These are phyloP conservation scores for Hippophae rhamnoides DNA, from an alignment of 306 rosid species.

Conservation along the genomic window DNA sequence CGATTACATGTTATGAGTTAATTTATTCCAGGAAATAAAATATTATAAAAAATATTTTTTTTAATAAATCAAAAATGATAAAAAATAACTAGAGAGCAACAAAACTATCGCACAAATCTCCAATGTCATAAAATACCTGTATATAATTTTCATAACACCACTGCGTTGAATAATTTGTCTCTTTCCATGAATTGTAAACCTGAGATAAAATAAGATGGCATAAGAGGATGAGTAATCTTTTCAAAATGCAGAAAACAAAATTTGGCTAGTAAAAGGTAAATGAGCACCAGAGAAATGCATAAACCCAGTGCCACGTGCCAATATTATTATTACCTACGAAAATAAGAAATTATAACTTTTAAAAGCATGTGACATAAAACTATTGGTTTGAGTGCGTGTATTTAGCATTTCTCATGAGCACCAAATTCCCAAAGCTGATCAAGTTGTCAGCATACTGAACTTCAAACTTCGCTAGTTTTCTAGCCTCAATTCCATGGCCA, in stretches of 20 bases:
- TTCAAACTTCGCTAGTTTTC: neutral
- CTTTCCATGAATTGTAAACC: constrained; percentile 96
- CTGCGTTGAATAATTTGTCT: constrained; percentile 88
- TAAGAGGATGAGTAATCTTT: constrained; percentile 8
- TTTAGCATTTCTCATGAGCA: too few species aligned
- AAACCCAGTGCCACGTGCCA: too few species aligned
- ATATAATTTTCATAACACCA: constrained; percentile 94
- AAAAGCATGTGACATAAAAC: too few species aligned
- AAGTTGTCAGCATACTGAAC: neutral
- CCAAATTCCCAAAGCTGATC: neutral
- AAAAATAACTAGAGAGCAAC: too few species aligned
- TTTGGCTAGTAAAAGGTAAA: neutral
- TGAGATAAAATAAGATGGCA: constrained; percentile 7
- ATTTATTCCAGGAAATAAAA: too few species aligned
- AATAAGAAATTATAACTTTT: too few species aligned
- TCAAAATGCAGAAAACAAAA: constrained; percentile 2
- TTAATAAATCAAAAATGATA: too few species aligned
- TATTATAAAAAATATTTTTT: too few species aligned
- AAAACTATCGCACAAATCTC: neutral
- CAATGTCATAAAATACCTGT: constrained; percentile 40
- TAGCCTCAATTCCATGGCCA: neutral
- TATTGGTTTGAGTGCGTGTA: too few species aligned
- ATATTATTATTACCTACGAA: too few species aligned
- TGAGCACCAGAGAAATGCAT: too few species aligned
- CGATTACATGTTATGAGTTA: too few species aligned